These are phyloP conservation scores for Agaricus blazei DNA, from an alignment of 768 basidiomycete species.

Conservation along the genomic window DNA sequence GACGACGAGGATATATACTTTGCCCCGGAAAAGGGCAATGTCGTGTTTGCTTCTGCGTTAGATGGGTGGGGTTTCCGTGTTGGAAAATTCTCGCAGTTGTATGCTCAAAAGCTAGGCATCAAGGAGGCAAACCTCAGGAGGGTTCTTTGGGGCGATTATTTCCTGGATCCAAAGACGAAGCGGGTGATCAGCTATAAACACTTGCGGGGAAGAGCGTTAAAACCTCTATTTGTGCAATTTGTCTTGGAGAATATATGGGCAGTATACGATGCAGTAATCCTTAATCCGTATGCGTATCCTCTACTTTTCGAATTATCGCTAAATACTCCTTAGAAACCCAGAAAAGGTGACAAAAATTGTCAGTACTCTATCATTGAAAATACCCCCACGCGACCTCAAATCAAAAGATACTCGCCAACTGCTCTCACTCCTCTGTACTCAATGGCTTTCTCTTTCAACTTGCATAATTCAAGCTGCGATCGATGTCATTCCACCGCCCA, in stretches of 20 bases:
- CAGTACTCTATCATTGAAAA: conserved; percentile 71
- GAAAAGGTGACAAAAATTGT: conserved; percentile 91
- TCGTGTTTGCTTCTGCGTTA: conserved; percentile 92
- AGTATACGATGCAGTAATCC: conserved; percentile 84
- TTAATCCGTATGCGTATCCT: conserved; percentile 73
- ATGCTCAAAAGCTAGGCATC: conserved; percentile 85
- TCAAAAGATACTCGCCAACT: conserved; percentile 86
- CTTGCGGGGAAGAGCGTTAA: conserved; percentile 78
- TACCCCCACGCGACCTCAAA: conserved; percentile 84
- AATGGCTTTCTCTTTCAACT: conserved; percentile 94
- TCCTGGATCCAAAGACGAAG: conserved; percentile 94
- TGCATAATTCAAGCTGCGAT: conserved; percentile 89
- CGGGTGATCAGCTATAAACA: conserved; percentile 88
- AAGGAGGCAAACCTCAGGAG: conserved; percentile 80
- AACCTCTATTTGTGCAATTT: conserved; percentile 96
- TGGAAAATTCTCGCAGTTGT: conserved; percentile 89
- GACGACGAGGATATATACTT: conserved; percentile 99
- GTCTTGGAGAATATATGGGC: conserved; percentile 97
- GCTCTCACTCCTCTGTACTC: conserved; percentile 82
- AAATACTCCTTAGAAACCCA: conserved; percentile 55
- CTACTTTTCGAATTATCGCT: conserved; percentile 7
- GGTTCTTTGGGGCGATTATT: conserved; percentile 97
- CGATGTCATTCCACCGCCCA: conserved; percentile 89
- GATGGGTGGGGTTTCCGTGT: conserved; percentile 98
- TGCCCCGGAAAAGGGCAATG: conserved; percentile 91